These are phyloP conservation scores for Trametopsis cervina DNA, from an alignment of 768 basidiomycete species.

Conservation along the genomic window DNA sequence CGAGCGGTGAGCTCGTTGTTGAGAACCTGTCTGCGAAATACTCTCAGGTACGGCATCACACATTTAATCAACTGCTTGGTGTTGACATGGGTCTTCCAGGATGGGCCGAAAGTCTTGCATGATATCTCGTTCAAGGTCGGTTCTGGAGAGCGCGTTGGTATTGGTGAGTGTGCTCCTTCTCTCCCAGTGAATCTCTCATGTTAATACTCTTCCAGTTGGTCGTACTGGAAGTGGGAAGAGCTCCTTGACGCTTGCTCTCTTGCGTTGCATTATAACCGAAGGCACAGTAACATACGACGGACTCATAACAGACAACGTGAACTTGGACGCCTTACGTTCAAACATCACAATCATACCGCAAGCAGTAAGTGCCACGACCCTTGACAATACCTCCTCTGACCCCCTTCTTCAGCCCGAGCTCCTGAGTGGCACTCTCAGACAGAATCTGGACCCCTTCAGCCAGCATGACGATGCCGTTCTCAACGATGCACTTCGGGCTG, in stretches of 20 bases:
- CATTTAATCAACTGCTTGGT: not conserved
- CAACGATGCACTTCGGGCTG: slow-evolving; percentile 40
- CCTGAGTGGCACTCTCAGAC: slow-evolving; percentile 47
- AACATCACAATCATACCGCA: slow-evolving; percentile 48
- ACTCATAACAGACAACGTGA: slow-evolving; percentile 9
- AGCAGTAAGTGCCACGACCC: slow-evolving; percentile 28
- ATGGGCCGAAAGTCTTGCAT: slow-evolving; percentile 52
- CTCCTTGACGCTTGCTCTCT: slow-evolving; percentile 43
- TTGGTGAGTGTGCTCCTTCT: slow-evolving; percentile 31
- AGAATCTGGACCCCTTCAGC: slow-evolving; percentile 55
- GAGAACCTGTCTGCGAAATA: slow-evolving; percentile 47
- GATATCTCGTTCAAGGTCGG: slow-evolving; percentile 43
- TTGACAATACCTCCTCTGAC: not conserved
- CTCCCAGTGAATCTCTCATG: not conserved
- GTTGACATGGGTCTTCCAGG: slow-evolving; percentile 20
- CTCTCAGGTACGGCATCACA: slow-evolving; percentile 22
- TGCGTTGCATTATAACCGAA: slow-evolving; percentile 49
- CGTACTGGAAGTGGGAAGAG: slow-evolving; percentile 55
- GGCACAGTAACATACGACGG: slow-evolving; percentile 49
- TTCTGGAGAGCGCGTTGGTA: slow-evolving; percentile 51
- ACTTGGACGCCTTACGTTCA: slow-evolving; percentile 44
- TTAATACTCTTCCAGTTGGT: slow-evolving; percentile 34
- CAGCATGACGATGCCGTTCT: slow-evolving; percentile 47
- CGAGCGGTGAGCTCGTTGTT: slow-evolving; percentile 45
- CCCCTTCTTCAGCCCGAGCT: slow-evolving; percentile 33